Evolutionary conservation across 208 protist species (phyloP), one percentile per base, ranked within the genome.

Genomic region (Vickermania spadyakhi): DNA sequence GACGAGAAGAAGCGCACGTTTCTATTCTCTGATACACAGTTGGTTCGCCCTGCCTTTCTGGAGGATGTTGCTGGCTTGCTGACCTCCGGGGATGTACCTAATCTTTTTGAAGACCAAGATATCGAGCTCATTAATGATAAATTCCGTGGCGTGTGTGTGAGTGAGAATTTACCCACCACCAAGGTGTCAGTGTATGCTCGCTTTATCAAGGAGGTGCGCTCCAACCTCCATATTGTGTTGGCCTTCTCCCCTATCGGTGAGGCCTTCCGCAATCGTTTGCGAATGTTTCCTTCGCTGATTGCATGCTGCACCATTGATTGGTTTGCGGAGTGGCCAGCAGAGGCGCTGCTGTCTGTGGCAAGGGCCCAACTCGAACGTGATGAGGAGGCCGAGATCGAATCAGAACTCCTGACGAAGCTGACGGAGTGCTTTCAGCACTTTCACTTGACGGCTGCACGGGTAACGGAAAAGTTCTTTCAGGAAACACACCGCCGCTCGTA

Each of bases 221-320:
- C 80, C 22, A 98, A 98, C 75, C 67, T 99, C 55, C 98, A 99
- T 73, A 75, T 99, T 45, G 89, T 96, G 14, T 67, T 99, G 11
- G 93, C 89, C 60, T 98, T 99, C 75, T 97, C 94, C 21, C 97
- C 98, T 7, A 92, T 97, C 55, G 93, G 95, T 57, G 94, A 98
- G 64, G 79, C 69, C 3, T 99, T 99, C 70, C 79, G 97, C 56
- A 94, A 75, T 3, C 82, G 97, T 58, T 80, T 99, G 64, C 89
- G 97, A 57, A 98, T 97, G 89, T 99, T 99, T 68, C 97, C 97
- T 0, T 91, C 97, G 0, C 83, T 99, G 5, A 94, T 98, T 60
- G 97, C 96, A 52, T 99, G 95, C 75, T 98, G 96, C 72, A 98
- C 97, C 25, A 98, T 99, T 63, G 97, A 99, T 73, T 99, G 97